phyloP scores from a whole-genome alignment of 2,329 filamentous ascomycete genomes.

The Venturia carpophila region DNA sequence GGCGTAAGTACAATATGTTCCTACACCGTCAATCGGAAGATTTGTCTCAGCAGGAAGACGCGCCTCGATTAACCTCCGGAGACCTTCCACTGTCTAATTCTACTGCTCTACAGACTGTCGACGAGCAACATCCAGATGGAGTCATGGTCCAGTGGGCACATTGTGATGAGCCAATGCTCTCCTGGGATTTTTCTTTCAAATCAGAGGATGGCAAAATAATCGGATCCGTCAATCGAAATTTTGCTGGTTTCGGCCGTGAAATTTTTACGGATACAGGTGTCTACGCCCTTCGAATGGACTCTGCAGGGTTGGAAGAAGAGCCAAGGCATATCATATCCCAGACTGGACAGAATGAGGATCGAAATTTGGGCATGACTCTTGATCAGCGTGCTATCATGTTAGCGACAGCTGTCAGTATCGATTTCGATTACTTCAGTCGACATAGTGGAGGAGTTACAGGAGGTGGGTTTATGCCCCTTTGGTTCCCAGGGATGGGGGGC shows the following conservation, averaged over 20 bases:
- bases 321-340: constrained; percentile 34
- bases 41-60: constrained; percentile 29
- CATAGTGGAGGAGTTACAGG: constrained; percentile 41
- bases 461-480: constrained; percentile 45
- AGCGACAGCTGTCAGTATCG: constrained; percentile 56
- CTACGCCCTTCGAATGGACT: constrained; percentile 58
- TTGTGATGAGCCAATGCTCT: constrained; percentile 55
- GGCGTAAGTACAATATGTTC: constrained; percentile 58
- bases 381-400: constrained; percentile 60
- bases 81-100: constrained; percentile 42
- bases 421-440: constrained; percentile 61
- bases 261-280: constrained; percentile 60
- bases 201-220: constrained; percentile 44
- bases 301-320: constrained; percentile 43
- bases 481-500: constrained; percentile 35
- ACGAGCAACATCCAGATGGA: constrained; percentile 31
- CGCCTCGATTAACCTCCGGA: constrained; percentile 36
- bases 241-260: constrained; percentile 54
- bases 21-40: constrained; percentile 41
- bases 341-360: constrained; percentile 26
- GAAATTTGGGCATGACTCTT: constrained; percentile 49
- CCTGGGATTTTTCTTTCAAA: constrained; percentile 54
- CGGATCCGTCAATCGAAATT: constrained; percentile 57
- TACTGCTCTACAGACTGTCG: constrained; percentile 39
- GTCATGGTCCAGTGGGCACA: constrained; percentile 54